Evolutionary conservation across 1,139 yeast species (phyloP), one percentile per base, ranked within the genome.

Genomic region (Magnusiomyces ingens): DNA sequence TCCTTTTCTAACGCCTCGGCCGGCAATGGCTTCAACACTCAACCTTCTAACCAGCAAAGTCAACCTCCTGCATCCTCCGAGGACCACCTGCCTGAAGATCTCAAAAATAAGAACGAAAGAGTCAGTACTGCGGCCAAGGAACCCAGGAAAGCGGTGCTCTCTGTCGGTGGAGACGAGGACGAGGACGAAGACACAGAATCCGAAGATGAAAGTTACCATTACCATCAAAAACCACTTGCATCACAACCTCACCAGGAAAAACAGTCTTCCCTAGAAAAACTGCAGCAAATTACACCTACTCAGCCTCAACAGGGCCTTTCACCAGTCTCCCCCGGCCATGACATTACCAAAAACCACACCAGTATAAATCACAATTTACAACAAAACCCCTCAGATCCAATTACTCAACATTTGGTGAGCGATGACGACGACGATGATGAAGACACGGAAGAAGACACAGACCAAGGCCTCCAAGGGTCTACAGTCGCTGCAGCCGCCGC

Each of bases 371-470:
- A 19, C 26, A 10, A n/a, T 36, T 15, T 10, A 26, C 36, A 49
- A 29, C 13, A 19, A n/a, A 11, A 43, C 12, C 3, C 40, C 29
- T 12, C 11, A 13, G 26, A 42, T 4, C 19, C 3, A 38, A 4
- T 19, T 11, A 29, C 52, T 44, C 47, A 29, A 29, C 29, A 45
- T 19, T 43, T 32, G 13, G 45, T 52, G 22, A 75, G 69, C 5
- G 69, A 66, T 17, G 67, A 70, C 18, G 69, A 70, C 51, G 75
- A 72, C 45, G 76, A 63, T 35, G 54, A 58, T 15, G 59, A 57
- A 35, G 64, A 61, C 11, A 66, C 63, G 42, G 62, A 61, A 11
- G 48, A 35, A 11, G 48, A 43, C 8, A 42, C 36, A 36, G 18
- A 60, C 57, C 41, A 61, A 52, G 48, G 55, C 48, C 48, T 51